A percentile compares a stretch with the other conserved stretches of the same genome.
Conservation (phyloP, 2,329 filamentous ascomycete genomes). For the Aspergillus persii region DNA sequence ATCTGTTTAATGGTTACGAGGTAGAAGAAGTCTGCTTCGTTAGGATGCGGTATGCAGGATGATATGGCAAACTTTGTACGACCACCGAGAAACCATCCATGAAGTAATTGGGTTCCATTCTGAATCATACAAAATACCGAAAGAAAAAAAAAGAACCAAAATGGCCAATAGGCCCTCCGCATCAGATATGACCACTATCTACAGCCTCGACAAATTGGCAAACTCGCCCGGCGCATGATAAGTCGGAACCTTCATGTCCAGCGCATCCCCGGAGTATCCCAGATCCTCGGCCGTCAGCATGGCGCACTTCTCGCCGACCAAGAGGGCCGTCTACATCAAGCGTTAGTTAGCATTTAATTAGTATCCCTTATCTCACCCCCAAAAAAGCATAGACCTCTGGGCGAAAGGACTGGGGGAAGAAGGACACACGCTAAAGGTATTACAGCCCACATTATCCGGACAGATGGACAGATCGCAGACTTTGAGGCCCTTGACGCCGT, state of each 20-base stretch:
- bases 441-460: slow-evolving; percentile 73
- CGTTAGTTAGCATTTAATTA: not conserved
- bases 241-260: slow-evolving; percentile 73
- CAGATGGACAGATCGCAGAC: slow-evolving; percentile 74
- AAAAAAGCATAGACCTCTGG: no score
- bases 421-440: slow-evolving; percentile 52
- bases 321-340: slow-evolving; percentile 59
- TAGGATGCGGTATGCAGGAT: no score
- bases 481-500: slow-evolving; percentile 74
- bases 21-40: no score
- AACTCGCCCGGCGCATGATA: slow-evolving; percentile 54
- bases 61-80: no score
- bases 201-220: slow-evolving; percentile 31
- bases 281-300: slow-evolving; percentile 70
- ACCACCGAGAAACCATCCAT: no score
- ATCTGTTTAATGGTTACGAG: no score
- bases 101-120: no score
- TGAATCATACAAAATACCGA: not conserved
- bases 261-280: slow-evolving; percentile 67
- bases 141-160: not conserved
- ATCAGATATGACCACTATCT: not conserved
- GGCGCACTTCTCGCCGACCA: slow-evolving; percentile 74
- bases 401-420: not conserved
- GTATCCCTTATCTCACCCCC: not conserved
- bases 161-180: no score